Evolutionary conservation across 2,329 filamentous ascomycete species (phyloP).

Genomic region (Hirsutella rhossiliensis): DNA sequence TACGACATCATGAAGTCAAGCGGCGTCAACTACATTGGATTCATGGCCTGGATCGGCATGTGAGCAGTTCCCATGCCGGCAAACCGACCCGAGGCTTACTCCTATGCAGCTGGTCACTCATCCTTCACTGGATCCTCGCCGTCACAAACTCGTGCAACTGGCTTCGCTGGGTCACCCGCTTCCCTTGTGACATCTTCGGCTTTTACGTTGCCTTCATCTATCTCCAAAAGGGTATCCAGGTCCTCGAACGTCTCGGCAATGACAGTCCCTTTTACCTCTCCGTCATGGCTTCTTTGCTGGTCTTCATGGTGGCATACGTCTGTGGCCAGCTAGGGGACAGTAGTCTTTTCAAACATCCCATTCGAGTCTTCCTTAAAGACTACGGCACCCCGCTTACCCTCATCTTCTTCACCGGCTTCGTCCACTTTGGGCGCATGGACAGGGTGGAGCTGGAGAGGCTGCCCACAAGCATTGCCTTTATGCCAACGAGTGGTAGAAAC

Average conservation of each 20-base stretch:
- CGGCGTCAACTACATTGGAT: conserved; percentile 71
- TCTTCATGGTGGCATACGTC: conserved; percentile 64
- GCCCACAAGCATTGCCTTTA: conserved; percentile 67
- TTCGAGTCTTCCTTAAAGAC: conserved; percentile 77
- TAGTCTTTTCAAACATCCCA: conserved; percentile 59
- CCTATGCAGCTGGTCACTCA: conserved; percentile 56
- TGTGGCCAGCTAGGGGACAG: conserved; percentile 61
- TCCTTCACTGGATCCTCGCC: conserved; percentile 77
- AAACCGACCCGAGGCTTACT: background rate
- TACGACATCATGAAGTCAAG: conserved; percentile 75
- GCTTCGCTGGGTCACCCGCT: conserved; percentile 79
- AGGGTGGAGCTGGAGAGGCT: conserved; percentile 56
- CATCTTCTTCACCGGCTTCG: conserved; percentile 82
- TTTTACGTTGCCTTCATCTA: conserved; percentile 93
- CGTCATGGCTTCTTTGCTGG: conserved; percentile 62
- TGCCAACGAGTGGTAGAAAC: conserved; percentile 57
- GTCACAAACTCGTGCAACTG: conserved; percentile 79
- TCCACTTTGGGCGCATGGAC: conserved; percentile 76
- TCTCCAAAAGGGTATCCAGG: conserved; percentile 81
- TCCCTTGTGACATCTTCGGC: conserved; percentile 87
- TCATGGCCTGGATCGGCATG: conserved; percentile 88
- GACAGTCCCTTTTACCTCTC: conserved; percentile 64
- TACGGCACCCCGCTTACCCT: conserved; percentile 77
- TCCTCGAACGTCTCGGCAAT: conserved; percentile 63
- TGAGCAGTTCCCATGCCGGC: conserved; percentile 21